phyloP scores from a whole-genome alignment of 1,284 basidiomycete genomes.

The Ustilago vetiveriae region DNA sequence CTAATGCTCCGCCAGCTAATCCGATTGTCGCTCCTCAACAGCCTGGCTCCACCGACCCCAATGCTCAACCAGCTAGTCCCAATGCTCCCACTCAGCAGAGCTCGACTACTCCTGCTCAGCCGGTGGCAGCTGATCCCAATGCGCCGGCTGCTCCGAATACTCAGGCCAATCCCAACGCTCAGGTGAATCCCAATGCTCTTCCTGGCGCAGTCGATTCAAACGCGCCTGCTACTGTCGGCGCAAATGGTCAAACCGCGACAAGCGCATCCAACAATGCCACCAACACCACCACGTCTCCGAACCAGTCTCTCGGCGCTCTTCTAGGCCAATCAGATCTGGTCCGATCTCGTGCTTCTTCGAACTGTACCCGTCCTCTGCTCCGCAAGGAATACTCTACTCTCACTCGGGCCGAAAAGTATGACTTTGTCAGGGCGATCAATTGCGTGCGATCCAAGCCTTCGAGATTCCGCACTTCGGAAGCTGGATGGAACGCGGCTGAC shows the following conservation, averaged over 20 bases:
- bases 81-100: no score
- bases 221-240: neutral
- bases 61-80: no score
- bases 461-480: constrained; percentile 8
- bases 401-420: constrained; percentile 13
- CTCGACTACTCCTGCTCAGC: no score
- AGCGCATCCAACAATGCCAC: neutral
- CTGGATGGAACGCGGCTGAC: constrained; percentile 19
- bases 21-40: no score
- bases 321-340: neutral
- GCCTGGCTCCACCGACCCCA: no score
- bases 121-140: neutral
- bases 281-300: neutral
- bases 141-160: neutral
- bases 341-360: neutral
- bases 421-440: constrained; percentile 21
- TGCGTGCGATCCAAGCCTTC: constrained; percentile 36
- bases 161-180: neutral
- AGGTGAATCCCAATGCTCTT: neutral
- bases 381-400: constrained; percentile 37
- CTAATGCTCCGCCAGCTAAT: no score
- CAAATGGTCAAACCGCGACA: neutral
- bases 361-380: constrained; percentile 4
- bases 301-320: neutral
- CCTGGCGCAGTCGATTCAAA: neutral